phyloP scores from a whole-genome alignment of 169 alveolate species.

The Eimeria mitis region DNA sequence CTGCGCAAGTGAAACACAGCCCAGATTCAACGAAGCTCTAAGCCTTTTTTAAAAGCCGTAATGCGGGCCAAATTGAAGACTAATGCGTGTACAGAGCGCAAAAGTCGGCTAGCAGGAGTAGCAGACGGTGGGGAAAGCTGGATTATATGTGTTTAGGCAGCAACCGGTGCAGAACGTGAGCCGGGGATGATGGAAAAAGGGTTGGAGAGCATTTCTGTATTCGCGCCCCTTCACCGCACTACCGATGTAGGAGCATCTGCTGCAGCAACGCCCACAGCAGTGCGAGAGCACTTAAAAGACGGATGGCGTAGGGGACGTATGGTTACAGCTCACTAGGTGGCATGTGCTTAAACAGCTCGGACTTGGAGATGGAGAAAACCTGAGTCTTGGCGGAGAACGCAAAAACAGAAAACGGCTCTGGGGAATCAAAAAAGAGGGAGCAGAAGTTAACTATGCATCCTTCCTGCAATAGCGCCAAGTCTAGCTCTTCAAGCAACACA shows the following conservation, averaged over 20 bases:
- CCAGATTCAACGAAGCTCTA: background rate
- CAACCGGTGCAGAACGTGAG: background rate
- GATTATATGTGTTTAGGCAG: background rate
- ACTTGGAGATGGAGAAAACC: constrained; percentile 46
- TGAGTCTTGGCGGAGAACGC: constrained; percentile 51
- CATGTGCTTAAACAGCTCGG: constrained; percentile 67
- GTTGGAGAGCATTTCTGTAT: too few species aligned
- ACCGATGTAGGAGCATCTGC: background rate
- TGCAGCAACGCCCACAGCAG: background rate
- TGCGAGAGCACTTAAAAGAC: background rate
- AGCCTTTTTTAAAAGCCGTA: background rate
- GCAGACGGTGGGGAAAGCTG: background rate
- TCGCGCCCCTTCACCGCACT: background rate
- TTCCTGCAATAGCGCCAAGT: constrained; percentile 55
- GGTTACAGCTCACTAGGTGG: constrained; percentile 37
- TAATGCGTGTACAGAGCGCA: background rate
- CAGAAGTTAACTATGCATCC: constrained; percentile 57
- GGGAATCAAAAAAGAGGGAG: constrained; percentile 38
- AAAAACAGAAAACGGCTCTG: constrained; percentile 57
- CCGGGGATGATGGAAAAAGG: background rate
- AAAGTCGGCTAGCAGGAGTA: background rate
- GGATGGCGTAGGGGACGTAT: background rate
- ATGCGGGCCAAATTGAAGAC: background rate
- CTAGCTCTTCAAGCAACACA: constrained; percentile 59
- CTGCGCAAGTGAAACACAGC: background rate